Percentiles rank a stretch among this genome's conserved stretches.
Evolutionary conservation across 2,329 filamentous ascomycete genomes (phyloP).

Genomic region (Dactylonectria macrodidyma): DNA sequence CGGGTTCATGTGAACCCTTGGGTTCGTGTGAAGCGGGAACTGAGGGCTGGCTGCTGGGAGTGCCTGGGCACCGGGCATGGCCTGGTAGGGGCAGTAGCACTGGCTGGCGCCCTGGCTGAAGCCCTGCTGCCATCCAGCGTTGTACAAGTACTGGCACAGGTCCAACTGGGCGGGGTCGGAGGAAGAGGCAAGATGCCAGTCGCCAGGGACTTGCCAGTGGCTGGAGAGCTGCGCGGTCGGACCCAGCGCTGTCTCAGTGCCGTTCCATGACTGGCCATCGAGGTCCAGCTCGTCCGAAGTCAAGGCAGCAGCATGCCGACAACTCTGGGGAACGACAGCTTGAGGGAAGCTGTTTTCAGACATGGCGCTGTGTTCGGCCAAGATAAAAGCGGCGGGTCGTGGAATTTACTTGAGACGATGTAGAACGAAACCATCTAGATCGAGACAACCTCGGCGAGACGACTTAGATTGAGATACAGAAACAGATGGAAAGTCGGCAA

Average conservation of each 20-base stretch:
- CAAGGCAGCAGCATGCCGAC: neutral
- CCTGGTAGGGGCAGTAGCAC: neutral
- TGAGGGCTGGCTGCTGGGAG: slow-evolving; percentile 1
- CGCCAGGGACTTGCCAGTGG: too few species aligned
- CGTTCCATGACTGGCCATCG: neutral
- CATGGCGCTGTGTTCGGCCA: neutral
- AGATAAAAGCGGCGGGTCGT: neutral
- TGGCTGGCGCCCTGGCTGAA: neutral
- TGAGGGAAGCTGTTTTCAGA: neutral
- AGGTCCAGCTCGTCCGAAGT: neutral
- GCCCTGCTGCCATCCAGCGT: neutral
- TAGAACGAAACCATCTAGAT: neutral
- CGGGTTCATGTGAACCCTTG: neutral
- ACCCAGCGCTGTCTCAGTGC: neutral
- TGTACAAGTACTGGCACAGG: neutral
- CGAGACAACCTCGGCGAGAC: neutral
- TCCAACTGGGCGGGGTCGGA: neutral
- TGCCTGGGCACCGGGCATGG: neutral
- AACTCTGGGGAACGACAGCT: neutral
- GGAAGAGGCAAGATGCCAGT: too few species aligned
- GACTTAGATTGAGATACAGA: neutral
- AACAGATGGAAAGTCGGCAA: neutral
- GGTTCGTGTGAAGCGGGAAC: neutral
- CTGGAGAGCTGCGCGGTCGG: too few species aligned
- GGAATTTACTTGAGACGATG: neutral